These are phyloP conservation scores for Monosporascus sp. DNA, from an alignment of 2,329 filamentous ascomycete species.

Conservation along the genomic window DNA sequence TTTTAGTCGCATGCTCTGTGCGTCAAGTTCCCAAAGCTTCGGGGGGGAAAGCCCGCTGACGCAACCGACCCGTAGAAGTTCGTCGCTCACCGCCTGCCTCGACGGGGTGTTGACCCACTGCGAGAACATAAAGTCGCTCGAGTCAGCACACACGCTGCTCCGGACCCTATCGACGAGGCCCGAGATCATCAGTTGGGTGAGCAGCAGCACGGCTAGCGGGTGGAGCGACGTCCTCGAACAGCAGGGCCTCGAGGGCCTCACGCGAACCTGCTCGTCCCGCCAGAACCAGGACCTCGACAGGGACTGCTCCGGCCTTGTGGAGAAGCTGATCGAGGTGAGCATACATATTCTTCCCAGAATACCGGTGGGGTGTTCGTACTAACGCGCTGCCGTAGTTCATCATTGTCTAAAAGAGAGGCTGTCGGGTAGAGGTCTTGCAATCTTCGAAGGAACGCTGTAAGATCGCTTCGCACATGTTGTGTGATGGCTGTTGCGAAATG, in stretches of 20 bases:
- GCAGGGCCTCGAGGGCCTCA: slow-evolving; percentile 60
- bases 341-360: too few species aligned
- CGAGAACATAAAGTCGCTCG: slow-evolving; percentile 55
- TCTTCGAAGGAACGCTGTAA: too few species aligned
- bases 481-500: too few species aligned
- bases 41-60: background rate
- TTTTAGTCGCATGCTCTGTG: background rate
- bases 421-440: too few species aligned
- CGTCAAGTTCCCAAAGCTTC: background rate
- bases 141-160: slow-evolving; percentile 56
- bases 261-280: slow-evolving; percentile 51
- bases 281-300: slow-evolving; percentile 45
- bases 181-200: slow-evolving; percentile 45
- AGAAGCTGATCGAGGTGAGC: slow-evolving; percentile 57
- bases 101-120: slow-evolving; percentile 60
- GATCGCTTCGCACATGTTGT: too few species aligned
- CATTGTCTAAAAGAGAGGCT: too few species aligned
- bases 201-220: slow-evolving; percentile 39
- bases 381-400: too few species aligned
- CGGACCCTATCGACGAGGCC: slow-evolving; percentile 52
- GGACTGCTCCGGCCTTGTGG: slow-evolving; percentile 50
- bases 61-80: slow-evolving; percentile 35
- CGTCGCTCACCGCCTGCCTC: slow-evolving; percentile 52
- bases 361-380: too few species aligned
- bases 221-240: slow-evolving; percentile 52